Percentiles rank a stretch among this genome's conserved stretches.
phyloP scores from a whole-genome alignment of 805 yeast species.

The Metschnikowia continentalis region DNA sequence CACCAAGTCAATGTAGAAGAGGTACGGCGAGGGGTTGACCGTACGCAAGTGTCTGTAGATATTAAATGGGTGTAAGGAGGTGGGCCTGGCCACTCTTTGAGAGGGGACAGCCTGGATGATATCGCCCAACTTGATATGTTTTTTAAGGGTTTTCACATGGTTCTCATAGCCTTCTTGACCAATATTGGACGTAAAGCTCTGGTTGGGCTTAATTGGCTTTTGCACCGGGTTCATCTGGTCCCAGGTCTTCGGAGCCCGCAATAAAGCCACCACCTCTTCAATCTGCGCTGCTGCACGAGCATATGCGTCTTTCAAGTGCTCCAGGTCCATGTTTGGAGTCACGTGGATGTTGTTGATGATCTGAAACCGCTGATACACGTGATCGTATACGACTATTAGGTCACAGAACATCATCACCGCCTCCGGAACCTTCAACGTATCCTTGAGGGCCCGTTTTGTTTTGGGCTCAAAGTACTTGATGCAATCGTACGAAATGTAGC shows the following conservation, averaged over 20 bases:
- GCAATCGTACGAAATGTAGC: constrained; percentile 95
- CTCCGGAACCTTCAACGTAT: constrained; percentile 83
- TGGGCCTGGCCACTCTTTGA: constrained; percentile 93
- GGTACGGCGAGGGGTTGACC: constrained; percentile 95
- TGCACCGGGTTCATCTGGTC: constrained; percentile 63
- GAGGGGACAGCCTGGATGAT: constrained; percentile 98
- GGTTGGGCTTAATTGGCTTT: constrained; percentile 61
- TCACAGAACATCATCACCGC: constrained; percentile 89
- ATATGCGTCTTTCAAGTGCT: constrained; percentile 41
- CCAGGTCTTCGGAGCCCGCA: constrained; percentile 44
- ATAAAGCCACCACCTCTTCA: constrained; percentile 45
- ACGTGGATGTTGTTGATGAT: constrained; percentile 75
- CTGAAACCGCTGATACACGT: constrained; percentile 90
- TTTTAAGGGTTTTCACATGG: constrained; percentile 71
- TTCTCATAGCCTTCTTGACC: constrained; percentile 91
- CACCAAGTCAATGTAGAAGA: constrained; percentile 86
- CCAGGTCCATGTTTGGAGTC: constrained; percentile 22
- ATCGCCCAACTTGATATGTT: constrained; percentile 86
- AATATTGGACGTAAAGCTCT: constrained; percentile 77
- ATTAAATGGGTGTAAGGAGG: constrained; percentile 93
- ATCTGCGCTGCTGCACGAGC: constrained; percentile 56
- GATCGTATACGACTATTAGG: constrained; percentile 85
- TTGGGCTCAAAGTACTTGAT: constrained; percentile 94
- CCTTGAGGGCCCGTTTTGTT: constrained; percentile 71
- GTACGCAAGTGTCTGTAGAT: constrained; percentile 91